Percentiles rank a stretch among this genome's conserved stretches.
phyloP scores from a whole-genome alignment of 306 rosid species.

The Cicer chorassanicum region DNA sequence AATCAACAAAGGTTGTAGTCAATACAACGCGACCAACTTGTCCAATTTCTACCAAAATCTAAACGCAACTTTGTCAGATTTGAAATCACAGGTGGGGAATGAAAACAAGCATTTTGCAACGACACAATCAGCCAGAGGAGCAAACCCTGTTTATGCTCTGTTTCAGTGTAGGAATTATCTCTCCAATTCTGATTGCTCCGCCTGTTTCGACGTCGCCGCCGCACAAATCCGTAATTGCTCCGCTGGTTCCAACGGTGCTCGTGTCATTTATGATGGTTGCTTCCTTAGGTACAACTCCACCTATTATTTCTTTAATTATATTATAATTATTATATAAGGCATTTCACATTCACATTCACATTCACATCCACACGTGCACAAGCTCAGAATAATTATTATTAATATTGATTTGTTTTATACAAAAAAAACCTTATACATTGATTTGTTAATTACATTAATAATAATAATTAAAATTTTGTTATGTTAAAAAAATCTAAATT shows the following conservation, averaged over 20 bases:
- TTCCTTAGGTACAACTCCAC: constrained; percentile 62
- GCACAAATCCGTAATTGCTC: constrained; percentile 66
- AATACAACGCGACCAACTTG: constrained; percentile 59
- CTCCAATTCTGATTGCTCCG: constrained; percentile 54
- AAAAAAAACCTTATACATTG: too few species aligned
- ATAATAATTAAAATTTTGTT: too few species aligned
- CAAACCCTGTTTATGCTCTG: constrained; percentile 58
- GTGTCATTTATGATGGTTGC: constrained; percentile 78
- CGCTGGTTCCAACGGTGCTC: constrained; percentile 73
- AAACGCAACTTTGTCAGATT: constrained; percentile 53
- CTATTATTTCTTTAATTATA: neutral
- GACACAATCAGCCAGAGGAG: constrained; percentile 46
- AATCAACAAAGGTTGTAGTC: constrained; percentile 68
- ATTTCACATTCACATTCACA: too few species aligned
- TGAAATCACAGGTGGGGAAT: constrained; percentile 43
- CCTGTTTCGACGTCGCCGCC: constrained; percentile 56
- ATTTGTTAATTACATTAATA: too few species aligned
- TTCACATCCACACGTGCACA: too few species aligned
- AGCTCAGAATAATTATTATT: too few species aligned
- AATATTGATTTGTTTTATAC: too few species aligned
- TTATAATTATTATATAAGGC: neutral
- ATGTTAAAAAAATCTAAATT: too few species aligned
- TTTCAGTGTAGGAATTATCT: constrained; percentile 71
- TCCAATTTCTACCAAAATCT: constrained; percentile 55
- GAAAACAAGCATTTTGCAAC: constrained; percentile 56